Evolutionary conservation across 345 rosid species (phyloP).

Genomic region (Stellera chamaejasme): DNA sequence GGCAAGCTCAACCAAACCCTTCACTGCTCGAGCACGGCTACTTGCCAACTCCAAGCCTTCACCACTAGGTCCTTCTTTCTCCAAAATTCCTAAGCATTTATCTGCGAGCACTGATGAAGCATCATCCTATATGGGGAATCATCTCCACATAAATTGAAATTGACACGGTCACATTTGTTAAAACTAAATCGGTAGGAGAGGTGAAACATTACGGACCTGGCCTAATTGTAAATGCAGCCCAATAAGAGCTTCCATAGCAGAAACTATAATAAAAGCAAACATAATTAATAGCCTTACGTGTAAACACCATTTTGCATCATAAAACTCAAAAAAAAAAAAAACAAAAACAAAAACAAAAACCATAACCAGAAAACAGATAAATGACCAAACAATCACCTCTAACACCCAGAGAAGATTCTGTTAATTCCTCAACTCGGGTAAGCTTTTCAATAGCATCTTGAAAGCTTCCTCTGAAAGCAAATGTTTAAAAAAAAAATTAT

Average conservation of each 20-base stretch:
- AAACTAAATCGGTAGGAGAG: background rate
- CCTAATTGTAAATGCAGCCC: slow-evolving; percentile 65
- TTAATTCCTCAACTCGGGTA: slow-evolving; percentile 25
- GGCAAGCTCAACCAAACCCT: slow-evolving; percentile 63
- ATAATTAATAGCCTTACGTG: slow-evolving; percentile 5
- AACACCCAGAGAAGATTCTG: slow-evolving; percentile 30
- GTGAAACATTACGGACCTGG: slow-evolving; percentile 29
- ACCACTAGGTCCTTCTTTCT: slow-evolving; percentile 16
- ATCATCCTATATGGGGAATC: slow-evolving; percentile 67
- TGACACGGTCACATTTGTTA: background rate
- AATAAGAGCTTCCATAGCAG: slow-evolving; percentile 65
- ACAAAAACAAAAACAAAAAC: background rate
- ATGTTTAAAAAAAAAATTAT: background rate
- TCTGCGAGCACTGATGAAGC: slow-evolving; percentile 61
- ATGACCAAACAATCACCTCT: slow-evolving; percentile 31
- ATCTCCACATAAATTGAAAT: slow-evolving; percentile 29
- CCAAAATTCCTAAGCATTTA: slow-evolving; percentile 37
- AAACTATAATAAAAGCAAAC: slow-evolving; percentile 32
- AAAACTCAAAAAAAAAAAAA: background rate
- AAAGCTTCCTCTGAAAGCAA: slow-evolving; percentile 37
- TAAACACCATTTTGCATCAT: background rate
- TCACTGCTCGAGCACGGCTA: slow-evolving; percentile 46
- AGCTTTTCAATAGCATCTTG: slow-evolving; percentile 65
- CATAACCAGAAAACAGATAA: background rate
- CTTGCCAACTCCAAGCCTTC: slow-evolving; percentile 19